These are phyloP conservation scores for Tulasnella sp. DNA, from an alignment of 768 basidiomycete genomes.

Conservation along the genomic window DNA sequence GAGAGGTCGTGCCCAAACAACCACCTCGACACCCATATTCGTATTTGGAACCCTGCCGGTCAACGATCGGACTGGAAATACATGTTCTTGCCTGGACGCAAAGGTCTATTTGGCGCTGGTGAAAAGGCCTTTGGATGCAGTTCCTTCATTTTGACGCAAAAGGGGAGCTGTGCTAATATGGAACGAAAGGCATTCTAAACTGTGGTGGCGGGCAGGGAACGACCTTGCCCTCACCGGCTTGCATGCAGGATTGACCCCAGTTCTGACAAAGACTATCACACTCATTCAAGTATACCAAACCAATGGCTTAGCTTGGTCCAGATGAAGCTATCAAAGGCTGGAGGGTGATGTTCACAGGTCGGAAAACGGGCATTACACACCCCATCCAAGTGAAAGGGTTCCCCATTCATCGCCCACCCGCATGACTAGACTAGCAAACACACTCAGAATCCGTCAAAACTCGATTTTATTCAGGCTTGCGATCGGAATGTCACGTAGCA, in stretches of 20 bases:
- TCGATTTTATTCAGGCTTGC: neutral
- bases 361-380: neutral
- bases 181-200: neutral
- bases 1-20: too few species aligned
- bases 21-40: too few species aligned
- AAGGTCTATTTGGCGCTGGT: neutral
- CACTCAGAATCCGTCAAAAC: neutral
- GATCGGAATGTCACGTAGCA: slow-evolving; percentile 3
- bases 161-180: neutral
- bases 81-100: neutral
- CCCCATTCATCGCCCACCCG: neutral
- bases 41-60: neutral
- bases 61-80: neutral
- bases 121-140: neutral
- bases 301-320: neutral
- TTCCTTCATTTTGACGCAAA: neutral
- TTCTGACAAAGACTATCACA: neutral
- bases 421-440: neutral
- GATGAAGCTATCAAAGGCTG: neutral
- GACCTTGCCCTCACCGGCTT: neutral
- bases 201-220: neutral
- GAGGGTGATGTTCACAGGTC: neutral
- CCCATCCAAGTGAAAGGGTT: neutral
- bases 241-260: neutral
- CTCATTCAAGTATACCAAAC: neutral